Evolutionary conservation across 345 rosid genomes (phyloP), one percentile per base, ranked within the genome.

Genomic region (Eutrema japonicum): DNA sequence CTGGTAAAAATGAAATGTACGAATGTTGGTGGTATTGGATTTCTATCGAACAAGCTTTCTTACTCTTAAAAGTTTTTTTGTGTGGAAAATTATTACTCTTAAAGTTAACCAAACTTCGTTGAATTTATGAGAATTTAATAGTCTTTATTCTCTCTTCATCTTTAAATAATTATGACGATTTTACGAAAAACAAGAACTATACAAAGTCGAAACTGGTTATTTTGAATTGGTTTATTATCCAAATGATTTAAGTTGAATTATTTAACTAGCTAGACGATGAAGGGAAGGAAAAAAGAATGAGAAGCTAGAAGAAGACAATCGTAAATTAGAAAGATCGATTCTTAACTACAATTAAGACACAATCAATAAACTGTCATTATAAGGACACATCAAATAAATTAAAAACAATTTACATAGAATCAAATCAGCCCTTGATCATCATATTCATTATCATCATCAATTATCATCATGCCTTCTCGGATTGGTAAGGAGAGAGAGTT

Each of bases 401-500:
- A 62, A 57, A 54, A 63, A 42, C 16, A 64, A 54, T 47, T 46
- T 76, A 30, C 75, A 70, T 33, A 33, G 57, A 76, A 76, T 40
- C 47, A 41, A 64, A 63, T 38, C 22, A 63, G 6, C 43, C 66
- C 12, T 22, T 54, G 65, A 68, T 68, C 56, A 52, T 66, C 78
- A 58, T 57, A 5, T 47, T 66, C 72, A 22, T 22, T 1, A 22
- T 18, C 22, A 18, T 18, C 22, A 55, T 40, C 40, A 14, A 8
- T 46, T 26, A 35, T 69, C 37, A 32, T 73, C 73, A 72, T 49
- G 71, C 72, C 71, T 62, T 75, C 11, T 75, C 45, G 9, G 72
- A 77, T 27, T 77, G 64, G 8, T 64, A 77, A 13, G 69, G 79
- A 47, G 75, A 54, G 30, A 72, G 50, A 13, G 78, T 72, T 47